phyloP scores from a whole-genome alignment of 2,329 filamentous ascomycete species.

The Neonectria faginata region DNA sequence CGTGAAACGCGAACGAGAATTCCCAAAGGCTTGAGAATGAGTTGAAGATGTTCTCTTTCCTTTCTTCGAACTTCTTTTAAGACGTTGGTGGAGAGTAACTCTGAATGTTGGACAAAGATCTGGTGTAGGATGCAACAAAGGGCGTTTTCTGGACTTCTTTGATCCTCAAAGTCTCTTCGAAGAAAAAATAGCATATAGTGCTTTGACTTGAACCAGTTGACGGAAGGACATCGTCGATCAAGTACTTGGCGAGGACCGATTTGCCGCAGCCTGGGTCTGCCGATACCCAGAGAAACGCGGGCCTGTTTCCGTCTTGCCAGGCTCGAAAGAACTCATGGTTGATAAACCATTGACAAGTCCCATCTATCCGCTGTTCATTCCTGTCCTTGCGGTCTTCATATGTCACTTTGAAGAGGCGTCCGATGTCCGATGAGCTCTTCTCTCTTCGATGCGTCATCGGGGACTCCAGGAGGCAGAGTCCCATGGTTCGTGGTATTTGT shows the following conservation, averaged over 20 bases:
- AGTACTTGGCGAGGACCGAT: slow-evolving; percentile 54
- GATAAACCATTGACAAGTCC: slow-evolving; percentile 37
- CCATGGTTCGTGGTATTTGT: not conserved
- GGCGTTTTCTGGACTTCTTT: slow-evolving; percentile 46
- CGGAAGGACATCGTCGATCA: slow-evolving; percentile 49
- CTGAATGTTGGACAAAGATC: slow-evolving; percentile 45
- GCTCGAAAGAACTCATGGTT: slow-evolving; percentile 16
- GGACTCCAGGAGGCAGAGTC: no score
- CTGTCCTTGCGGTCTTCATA: slow-evolving; percentile 36
- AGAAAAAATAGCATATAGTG: slow-evolving; percentile 57
- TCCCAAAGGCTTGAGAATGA: slow-evolving; percentile 49
- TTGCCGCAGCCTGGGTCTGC: slow-evolving; percentile 60
- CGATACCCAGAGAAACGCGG: slow-evolving; percentile 46
- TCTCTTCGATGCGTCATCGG: not conserved
- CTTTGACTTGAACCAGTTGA: slow-evolving; percentile 14
- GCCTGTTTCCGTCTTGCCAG: slow-evolving; percentile 15
- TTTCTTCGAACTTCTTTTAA: slow-evolving; percentile 34
- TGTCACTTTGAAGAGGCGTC: not conserved
- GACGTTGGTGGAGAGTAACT: slow-evolving; percentile 40
- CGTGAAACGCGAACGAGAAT: slow-evolving; percentile 39
- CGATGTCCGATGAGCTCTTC: not conserved
- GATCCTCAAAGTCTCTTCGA: slow-evolving; percentile 56
- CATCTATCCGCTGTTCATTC: slow-evolving; percentile 24
- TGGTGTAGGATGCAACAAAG: slow-evolving; percentile 54
- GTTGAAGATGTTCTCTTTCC: slow-evolving; percentile 29